Conservation (phyloP, 164 flowering plant species). For the Magnolia changhungtana region DNA sequence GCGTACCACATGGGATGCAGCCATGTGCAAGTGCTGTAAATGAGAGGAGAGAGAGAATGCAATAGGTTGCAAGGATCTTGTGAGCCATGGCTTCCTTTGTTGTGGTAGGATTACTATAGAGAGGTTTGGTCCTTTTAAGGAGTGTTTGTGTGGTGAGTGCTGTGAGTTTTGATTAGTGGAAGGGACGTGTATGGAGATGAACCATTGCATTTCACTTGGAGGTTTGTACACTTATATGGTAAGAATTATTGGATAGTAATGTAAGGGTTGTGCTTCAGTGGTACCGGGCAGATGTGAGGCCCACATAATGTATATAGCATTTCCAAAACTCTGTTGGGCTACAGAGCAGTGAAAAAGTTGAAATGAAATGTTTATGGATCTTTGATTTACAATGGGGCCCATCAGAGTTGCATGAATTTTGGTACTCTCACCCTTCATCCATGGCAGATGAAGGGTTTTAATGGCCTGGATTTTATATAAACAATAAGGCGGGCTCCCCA, state of each 20-base stretch:
- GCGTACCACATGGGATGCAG: slow-evolving; percentile 1
- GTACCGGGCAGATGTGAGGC: no score
- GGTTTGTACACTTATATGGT: no score
- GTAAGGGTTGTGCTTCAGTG: background rate
- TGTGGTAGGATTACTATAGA: background rate
- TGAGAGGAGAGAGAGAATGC: background rate
- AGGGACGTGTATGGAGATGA: background rate
- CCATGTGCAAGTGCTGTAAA: background rate
- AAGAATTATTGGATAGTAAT: background rate
- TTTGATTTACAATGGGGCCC: no score
- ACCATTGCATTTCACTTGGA: background rate
- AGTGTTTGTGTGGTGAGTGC: background rate
- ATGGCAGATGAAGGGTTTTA: no score
- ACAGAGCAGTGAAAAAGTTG: no score
- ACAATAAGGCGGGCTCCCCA: no score
- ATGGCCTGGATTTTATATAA: no score
- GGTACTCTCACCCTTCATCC: no score
- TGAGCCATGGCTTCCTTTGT: background rate
- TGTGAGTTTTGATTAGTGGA: slow-evolving; percentile 6
- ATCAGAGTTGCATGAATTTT: no score
- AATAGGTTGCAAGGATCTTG: background rate
- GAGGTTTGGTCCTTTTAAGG: background rate
- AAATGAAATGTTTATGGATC: no score
- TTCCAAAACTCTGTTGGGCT: no score
- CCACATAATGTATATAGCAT: no score